phyloP scores from a whole-genome alignment of 352 stramenopile genomes.

The Globisporangium polare region DNA sequence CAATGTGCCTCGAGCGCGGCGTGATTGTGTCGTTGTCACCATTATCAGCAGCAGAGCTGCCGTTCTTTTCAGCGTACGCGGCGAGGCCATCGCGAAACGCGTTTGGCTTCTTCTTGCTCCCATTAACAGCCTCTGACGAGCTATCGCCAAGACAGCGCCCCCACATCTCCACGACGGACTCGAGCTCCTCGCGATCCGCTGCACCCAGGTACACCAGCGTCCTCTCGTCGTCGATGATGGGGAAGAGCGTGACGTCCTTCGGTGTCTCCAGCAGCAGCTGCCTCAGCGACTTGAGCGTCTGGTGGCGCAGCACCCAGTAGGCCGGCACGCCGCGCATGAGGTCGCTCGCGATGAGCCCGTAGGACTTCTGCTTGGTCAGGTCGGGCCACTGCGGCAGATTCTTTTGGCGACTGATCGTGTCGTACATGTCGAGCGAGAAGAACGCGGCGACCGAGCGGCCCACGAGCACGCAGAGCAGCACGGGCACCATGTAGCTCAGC shows the following conservation, averaged over 20 bases:
- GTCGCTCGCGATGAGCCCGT: constrained; percentile 60
- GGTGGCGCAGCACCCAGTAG: constrained; percentile 42
- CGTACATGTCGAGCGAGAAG: constrained; percentile 82
- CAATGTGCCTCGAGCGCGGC: constrained; percentile 21
- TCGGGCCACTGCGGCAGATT: constrained; percentile 79
- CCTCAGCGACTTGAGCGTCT: constrained; percentile 50
- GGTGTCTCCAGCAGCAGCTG: constrained; percentile 35
- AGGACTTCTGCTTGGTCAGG: constrained; percentile 74
- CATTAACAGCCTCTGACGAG: not conserved
- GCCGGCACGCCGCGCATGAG: constrained; percentile 57
- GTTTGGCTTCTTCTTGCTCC: not conserved
- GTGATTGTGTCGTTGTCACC: constrained; percentile 9
- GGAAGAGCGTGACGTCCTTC: constrained; percentile 47
- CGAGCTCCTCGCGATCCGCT: constrained; percentile 53
- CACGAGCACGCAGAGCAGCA: constrained; percentile 77
- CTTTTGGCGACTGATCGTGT: constrained; percentile 77
- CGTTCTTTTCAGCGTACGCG: not conserved
- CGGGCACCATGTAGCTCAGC: constrained; percentile 87
- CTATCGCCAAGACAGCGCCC: constrained; percentile 33
- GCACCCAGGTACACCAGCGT: constrained; percentile 67
- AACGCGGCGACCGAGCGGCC: constrained; percentile 58
- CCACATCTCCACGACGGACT: constrained; percentile 57
- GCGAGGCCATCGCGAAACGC: not conserved
- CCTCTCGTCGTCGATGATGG: constrained; percentile 59
- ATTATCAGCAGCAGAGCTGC: not conserved